Evolutionary conservation across 495 filamentous ascomycete species (phyloP), one percentile per base, ranked within the genome.

Genomic region (Xylaria longipes): DNA sequence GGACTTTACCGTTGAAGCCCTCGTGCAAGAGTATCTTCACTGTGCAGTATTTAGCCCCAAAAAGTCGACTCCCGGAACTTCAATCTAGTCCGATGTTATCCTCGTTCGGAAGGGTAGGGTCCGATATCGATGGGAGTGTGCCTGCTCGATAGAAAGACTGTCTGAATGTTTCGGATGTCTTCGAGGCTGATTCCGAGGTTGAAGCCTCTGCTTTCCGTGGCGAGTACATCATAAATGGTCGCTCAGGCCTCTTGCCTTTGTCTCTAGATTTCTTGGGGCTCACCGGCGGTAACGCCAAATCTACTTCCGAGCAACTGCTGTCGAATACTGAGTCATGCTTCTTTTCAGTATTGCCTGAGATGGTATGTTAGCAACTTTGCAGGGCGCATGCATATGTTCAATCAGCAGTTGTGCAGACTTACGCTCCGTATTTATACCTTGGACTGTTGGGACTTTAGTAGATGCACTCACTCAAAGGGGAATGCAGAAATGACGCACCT

Each of bases 101-200:
- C n/a, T 43, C n/a, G 7, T 46, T 54, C 46, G 46, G 45, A 52
- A 25, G n/a, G 7, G 6, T 45, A 66, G 64, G 39, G 11, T 27
- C 65, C 14, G 65, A 1, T n/a, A 56, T 25, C 8, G 43, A 52
- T 6, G 11, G 17, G 17, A 37, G 33, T 22, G 46, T 11, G 2
- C 65, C 65, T 56, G 65, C 65, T 43, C 65, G 17, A 35, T 67
- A 67, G 65, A 67, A 67, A 12, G 65, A 67, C 0, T 67, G n/a
- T 56, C 3, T 39, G 35, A 67, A 67, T 39, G 48, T 67, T 25
- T 67, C 65, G 20, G 15, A 43, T 12, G 4, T 8, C 17, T 20
- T 39, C 33, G 65, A 54, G 15, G 65, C 65, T 2, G 48, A 27
- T 17, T 50, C 22, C 22, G 65, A 56, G 14, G 33, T 67, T 5